Percentiles rank a stretch among this genome's conserved stretches.
phyloP scores from a whole-genome alignment of 2,329 filamentous ascomycete genomes.

The Aplosporella prunicola region DNA sequence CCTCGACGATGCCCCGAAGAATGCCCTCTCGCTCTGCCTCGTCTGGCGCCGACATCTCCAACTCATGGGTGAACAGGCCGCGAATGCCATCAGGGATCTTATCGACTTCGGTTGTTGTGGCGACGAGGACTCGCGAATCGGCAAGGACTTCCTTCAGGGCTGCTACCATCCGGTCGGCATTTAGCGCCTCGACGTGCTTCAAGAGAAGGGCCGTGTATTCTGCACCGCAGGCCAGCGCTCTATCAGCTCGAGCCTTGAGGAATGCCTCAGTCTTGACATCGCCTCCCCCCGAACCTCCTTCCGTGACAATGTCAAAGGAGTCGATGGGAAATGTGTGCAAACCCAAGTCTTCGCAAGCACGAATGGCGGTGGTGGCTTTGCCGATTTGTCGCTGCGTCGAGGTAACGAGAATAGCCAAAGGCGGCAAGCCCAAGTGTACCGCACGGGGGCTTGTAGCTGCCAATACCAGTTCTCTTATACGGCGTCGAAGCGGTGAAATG shows the following conservation, averaged over 20 bases:
- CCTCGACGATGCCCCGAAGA: conserved; percentile 65
- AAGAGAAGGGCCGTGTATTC: conserved; percentile 79
- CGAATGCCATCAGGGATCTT: conserved; percentile 86
- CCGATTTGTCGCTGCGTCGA: conserved; percentile 92
- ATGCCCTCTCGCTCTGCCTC: conserved; percentile 88
- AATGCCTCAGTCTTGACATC: conserved; percentile 94
- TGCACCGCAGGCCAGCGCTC: conserved; percentile 78
- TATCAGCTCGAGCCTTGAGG: conserved; percentile 75
- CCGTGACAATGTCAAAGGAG: conserved; percentile 88
- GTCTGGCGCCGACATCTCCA: conserved; percentile 87
- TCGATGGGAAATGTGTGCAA: conserved; percentile 84
- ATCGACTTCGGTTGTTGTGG: conserved; percentile 90
- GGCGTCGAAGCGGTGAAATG: conserved; percentile 42
- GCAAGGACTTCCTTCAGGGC: conserved; percentile 75
- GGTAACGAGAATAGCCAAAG: conserved; percentile 76
- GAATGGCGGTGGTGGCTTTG: conserved; percentile 68
- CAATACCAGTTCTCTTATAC: conserved; percentile 73
- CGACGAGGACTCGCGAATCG: conserved; percentile 75
- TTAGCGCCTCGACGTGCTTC: conserved; percentile 81
- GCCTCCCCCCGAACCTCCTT: conserved; percentile 73
- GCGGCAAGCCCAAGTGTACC: conserved; percentile 76
- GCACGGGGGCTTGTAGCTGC: conserved; percentile 83
- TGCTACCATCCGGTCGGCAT: conserved; percentile 78
- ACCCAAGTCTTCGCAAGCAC: conserved; percentile 79
- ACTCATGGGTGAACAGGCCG: conserved; percentile 86